phyloP scores from a whole-genome alignment of 129 eudicot genomes.

The Apium graveolens region DNA sequence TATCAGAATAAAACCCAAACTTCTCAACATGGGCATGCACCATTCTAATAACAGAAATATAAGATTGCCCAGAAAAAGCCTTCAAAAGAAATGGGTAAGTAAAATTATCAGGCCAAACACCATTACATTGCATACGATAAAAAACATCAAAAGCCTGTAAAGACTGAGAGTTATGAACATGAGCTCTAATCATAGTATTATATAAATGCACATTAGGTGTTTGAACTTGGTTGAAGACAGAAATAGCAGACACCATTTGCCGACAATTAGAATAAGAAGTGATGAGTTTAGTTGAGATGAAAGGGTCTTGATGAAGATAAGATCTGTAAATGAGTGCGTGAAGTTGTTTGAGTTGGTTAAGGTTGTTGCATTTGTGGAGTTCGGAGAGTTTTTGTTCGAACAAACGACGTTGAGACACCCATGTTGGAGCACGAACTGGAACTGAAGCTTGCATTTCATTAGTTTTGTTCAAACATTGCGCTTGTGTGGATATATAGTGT shows the following conservation, averaged over 20 bases:
- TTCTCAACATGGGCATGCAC: slow-evolving; percentile 52
- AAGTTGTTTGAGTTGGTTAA: slow-evolving; percentile 46
- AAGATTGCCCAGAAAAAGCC: slow-evolving; percentile 35
- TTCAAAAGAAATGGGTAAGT: slow-evolving; percentile 63
- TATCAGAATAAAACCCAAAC: slow-evolving; percentile 44
- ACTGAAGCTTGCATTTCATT: slow-evolving; percentile 43
- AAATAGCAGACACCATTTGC: slow-evolving; percentile 40
- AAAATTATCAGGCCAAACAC: slow-evolving; percentile 53
- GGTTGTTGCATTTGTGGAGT: slow-evolving; percentile 50
- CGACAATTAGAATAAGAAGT: slow-evolving; percentile 58
- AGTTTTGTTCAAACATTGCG: not conserved
- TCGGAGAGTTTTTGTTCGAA: slow-evolving; percentile 61
- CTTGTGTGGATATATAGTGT: not conserved
- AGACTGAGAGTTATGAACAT: slow-evolving; percentile 38
- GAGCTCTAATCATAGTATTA: slow-evolving; percentile 60
- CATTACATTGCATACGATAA: slow-evolving; percentile 39
- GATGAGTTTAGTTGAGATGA: slow-evolving; percentile 58
- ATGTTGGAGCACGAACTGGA: slow-evolving; percentile 70
- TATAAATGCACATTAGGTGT: slow-evolving; percentile 55
- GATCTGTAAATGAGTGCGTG: slow-evolving; percentile 64
- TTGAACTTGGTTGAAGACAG: slow-evolving; percentile 44
- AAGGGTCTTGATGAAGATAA: slow-evolving; percentile 58
- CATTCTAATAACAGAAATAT: slow-evolving; percentile 37
- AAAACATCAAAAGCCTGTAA: slow-evolving; percentile 39
- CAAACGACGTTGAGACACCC: slow-evolving; percentile 65